These are phyloP conservation scores for Verticillium nubilum DNA, from an alignment of 2,329 filamentous ascomycete genomes.

Conservation along the genomic window DNA sequence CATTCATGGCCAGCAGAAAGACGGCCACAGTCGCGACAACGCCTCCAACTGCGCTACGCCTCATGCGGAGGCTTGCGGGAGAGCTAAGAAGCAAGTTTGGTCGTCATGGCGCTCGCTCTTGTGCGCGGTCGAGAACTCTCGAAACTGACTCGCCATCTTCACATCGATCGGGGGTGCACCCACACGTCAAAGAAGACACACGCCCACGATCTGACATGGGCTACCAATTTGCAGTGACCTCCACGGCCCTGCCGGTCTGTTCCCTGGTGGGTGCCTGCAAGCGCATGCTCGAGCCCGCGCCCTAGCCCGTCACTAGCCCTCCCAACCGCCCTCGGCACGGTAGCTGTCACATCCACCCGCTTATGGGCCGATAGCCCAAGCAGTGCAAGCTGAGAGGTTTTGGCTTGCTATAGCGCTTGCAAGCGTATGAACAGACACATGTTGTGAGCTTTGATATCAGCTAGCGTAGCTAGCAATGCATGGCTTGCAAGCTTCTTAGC, in stretches of 20 bases:
- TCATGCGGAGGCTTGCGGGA: too few species aligned
- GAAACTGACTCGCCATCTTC: neutral
- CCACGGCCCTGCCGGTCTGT: neutral
- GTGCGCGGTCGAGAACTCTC: neutral
- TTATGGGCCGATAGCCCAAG: neutral
- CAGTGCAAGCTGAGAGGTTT: neutral
- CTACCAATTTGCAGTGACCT: neutral
- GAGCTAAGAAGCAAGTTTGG: neutral
- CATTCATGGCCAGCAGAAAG: neutral
- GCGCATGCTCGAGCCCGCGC: neutral
- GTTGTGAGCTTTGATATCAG: neutral
- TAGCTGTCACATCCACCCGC: neutral
- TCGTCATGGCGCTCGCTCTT: neutral
- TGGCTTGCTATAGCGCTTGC: neutral
- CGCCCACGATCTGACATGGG: neutral
- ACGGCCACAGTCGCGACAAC: neutral
- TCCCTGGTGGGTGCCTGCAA: neutral
- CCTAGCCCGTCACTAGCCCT: neutral
- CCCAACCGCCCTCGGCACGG: neutral
- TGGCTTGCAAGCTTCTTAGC: neutral
- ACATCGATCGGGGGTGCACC: neutral
- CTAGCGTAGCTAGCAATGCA: neutral
- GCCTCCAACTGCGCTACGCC: neutral
- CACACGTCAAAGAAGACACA: neutral
- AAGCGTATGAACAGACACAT: neutral